Percentiles rank a stretch among this genome's conserved stretches.
These are phyloP conservation scores for Apocynum venetum DNA, from an alignment of 257 asterid genomes.

Conservation along the genomic window DNA sequence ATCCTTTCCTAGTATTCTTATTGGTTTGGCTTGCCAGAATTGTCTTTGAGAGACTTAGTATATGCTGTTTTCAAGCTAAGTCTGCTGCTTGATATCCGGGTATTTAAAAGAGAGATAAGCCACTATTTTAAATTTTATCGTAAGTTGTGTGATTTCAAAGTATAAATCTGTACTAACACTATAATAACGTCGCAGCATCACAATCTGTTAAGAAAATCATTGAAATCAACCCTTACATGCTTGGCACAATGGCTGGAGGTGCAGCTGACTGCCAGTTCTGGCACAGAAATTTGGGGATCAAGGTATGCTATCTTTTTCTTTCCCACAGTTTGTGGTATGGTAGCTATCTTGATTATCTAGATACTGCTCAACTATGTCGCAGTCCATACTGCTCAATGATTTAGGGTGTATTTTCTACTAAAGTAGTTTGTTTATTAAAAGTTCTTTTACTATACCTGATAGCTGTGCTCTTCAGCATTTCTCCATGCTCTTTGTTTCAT, in stretches of 20 bases:
- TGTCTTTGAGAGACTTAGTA: background rate
- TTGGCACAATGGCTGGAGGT: constrained; percentile 98
- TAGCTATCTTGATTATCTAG: too few relatives aligned
- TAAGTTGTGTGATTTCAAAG: background rate
- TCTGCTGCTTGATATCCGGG: background rate
- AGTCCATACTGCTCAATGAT: too few relatives aligned
- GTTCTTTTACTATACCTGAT: background rate
- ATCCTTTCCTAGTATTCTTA: background rate
- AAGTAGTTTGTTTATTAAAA: too few relatives aligned
- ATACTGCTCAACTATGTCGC: too few relatives aligned
- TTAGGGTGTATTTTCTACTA: too few relatives aligned
- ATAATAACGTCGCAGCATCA: constrained; percentile 59
- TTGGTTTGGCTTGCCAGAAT: background rate
- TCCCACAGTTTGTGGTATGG: too few relatives aligned
- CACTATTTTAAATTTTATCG: background rate
- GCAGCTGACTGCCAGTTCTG: constrained; percentile 97
- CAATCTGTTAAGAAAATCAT: constrained; percentile 88
- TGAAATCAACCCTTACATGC: constrained; percentile 89
- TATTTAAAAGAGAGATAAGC: background rate
- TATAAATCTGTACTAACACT: background rate
- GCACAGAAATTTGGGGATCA: constrained; percentile 81
- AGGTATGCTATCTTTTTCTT: constrained; percentile 31
- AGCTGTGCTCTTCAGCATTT: background rate
- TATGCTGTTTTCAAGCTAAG: background rate
- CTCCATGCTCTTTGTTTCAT: background rate